A percentile compares a stretch with the other conserved stretches of the same genome.
phyloP scores from a whole-genome alignment of 495 filamentous ascomycete species.

The Choiromyces venosus region DNA sequence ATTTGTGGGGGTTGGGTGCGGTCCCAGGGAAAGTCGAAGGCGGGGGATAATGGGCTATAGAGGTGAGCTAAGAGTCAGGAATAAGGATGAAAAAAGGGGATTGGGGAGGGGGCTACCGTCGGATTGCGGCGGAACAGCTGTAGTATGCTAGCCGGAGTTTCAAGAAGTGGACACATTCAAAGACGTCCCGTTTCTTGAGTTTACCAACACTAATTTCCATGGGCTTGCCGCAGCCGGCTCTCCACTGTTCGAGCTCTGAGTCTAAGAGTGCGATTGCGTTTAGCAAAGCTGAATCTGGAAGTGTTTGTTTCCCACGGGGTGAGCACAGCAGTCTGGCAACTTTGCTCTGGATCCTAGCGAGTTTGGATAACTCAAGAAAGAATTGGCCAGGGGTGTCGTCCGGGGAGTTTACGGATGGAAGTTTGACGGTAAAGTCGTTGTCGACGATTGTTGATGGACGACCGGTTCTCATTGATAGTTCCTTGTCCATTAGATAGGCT shows the following conservation, averaged over 20 bases:
- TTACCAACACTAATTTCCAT: conserved; percentile 86
- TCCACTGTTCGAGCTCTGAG: conserved; percentile 85
- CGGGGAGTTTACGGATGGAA: conserved; percentile 74
- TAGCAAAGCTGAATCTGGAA: conserved; percentile 79
- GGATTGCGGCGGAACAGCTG: conserved; percentile 89
- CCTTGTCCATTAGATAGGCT: conserved; percentile 87
- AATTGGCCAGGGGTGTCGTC: conserved; percentile 53
- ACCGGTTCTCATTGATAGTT: conserved; percentile 82
- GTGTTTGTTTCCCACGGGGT: too few relatives aligned
- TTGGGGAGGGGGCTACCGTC: conserved; percentile 49
- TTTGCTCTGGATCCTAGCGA: conserved; percentile 79
- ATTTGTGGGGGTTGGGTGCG: too few relatives aligned
- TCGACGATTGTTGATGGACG: conserved; percentile 87
- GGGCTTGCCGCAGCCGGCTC: conserved; percentile 79
- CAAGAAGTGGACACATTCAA: conserved; percentile 76
- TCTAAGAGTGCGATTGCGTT: conserved; percentile 91
- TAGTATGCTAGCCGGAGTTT: conserved; percentile 90
- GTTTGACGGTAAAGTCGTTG: conserved; percentile 91
- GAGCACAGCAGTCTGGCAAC: conserved; percentile 88
- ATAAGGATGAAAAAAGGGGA: not conserved
- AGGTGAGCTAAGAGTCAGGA: not conserved
- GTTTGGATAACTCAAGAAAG: conserved; percentile 48
- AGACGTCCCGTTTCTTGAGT: conserved; percentile 78
- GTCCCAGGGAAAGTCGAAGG: conserved; percentile 13
- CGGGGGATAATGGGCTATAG: conserved; percentile 16